Percentiles rank a stretch among this genome's conserved stretches.
Conservation (phyloP, 352 stramenopile genomes). For the Globisporangium barbulae region DNA sequence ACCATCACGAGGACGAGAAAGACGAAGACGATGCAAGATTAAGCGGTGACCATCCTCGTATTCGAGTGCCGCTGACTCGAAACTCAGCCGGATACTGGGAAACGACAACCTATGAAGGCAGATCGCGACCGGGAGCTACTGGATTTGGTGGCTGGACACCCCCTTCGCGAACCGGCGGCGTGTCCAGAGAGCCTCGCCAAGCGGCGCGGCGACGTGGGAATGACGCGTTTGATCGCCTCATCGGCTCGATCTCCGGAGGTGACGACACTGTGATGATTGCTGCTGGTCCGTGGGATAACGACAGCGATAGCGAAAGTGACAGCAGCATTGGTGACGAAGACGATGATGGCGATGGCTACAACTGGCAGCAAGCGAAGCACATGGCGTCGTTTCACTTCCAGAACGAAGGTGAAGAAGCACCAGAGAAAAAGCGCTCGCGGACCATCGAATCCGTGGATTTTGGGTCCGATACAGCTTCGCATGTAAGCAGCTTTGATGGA, state of each 20-base stretch:
- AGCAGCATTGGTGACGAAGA: background rate
- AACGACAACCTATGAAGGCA: background rate
- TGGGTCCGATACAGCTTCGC: background rate
- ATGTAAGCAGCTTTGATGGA: background rate
- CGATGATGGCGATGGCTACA: background rate
- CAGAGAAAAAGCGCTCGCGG: background rate
- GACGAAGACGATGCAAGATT: background rate
- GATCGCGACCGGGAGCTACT: background rate
- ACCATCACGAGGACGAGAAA: background rate
- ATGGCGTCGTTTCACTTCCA: background rate
- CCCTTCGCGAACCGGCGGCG: background rate
- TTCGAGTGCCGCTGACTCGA: background rate
- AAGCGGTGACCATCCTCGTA: background rate
- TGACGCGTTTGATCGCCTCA: constrained; percentile 4
- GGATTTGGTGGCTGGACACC: background rate
- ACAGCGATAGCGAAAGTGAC: constrained; percentile 4
- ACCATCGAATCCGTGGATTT: background rate
- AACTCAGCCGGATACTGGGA: background rate
- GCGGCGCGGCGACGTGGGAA: background rate
- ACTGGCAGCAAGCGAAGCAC: background rate
- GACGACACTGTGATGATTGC: constrained; percentile 4
- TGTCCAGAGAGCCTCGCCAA: background rate
- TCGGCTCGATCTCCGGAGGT: background rate
- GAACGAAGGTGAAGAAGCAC: background rate
- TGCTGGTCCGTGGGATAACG: constrained; percentile 1